Percentiles rank a stretch among this genome's conserved stretches.
phyloP scores from a whole-genome alignment of 345 rosid species.

The Syzygium aromaticum region DNA sequence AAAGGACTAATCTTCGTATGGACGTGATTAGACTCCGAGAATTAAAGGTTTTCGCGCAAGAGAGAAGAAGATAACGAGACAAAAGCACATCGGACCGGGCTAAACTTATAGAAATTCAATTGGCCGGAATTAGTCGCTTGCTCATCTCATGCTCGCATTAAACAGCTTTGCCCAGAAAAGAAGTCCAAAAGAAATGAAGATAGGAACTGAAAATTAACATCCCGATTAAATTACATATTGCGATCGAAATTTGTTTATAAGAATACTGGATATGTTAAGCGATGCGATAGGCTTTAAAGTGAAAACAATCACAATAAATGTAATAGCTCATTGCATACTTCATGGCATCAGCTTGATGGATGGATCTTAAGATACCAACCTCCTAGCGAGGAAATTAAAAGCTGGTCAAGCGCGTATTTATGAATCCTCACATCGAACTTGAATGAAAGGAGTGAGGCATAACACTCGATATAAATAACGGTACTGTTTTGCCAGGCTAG shows the following conservation, averaged over 20 bases:
- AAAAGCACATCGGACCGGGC: rapidly evolving
- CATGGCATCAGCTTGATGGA: neutral
- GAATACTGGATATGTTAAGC: neutral
- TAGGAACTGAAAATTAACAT: neutral
- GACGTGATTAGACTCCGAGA: neutral
- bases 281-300: neutral
- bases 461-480: neutral
- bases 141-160: neutral
- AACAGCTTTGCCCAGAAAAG: neutral
- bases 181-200: rapidly evolving
- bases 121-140: rapidly evolving
- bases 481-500: neutral
- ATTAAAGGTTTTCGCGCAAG: neutral
- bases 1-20: too few species aligned
- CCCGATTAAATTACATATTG: neutral
- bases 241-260: neutral
- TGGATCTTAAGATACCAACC: neutral
- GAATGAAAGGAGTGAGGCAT: neutral
- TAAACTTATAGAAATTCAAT: neutral
- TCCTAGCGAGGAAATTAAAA: rapidly evolving
- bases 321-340: rapidly evolving
- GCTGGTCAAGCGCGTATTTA: rapidly evolving
- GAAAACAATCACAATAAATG: rapidly evolving
- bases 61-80: neutral
- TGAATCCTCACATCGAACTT: neutral